A percentile compares a stretch with the other conserved stretches of the same genome.
Evolutionary conservation across 345 rosid genomes (phyloP).

Genomic region (Pugionium cornutum): DNA sequence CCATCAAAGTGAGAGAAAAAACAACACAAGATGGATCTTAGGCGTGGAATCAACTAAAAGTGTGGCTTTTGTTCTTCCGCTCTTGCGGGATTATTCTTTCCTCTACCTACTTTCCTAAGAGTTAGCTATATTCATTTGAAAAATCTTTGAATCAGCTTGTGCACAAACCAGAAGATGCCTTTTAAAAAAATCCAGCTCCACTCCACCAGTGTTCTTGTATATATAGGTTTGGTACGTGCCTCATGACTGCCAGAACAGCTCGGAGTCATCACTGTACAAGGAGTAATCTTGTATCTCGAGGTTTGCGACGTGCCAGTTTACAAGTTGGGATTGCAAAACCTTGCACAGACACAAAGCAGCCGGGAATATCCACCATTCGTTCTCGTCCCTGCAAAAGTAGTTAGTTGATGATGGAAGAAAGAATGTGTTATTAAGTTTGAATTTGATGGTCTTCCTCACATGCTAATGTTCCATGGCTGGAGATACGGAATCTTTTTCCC

Average conservation of each 20-base stretch:
- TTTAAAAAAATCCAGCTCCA: slow-evolving; percentile 27
- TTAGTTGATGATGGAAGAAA: slow-evolving; percentile 24
- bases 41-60: slow-evolving; percentile 25
- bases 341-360: slow-evolving; percentile 70
- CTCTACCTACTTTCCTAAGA: slow-evolving; percentile 29
- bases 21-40: slow-evolving; percentile 34
- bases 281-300: slow-evolving; percentile 91
- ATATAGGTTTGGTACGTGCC: slow-evolving; percentile 29
- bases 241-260: slow-evolving; percentile 73
- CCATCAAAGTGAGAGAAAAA: slow-evolving; percentile 35
- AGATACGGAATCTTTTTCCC: slow-evolving; percentile 62
- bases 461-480: slow-evolving; percentile 92
- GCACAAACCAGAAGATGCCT: slow-evolving; percentile 45
- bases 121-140: slow-evolving; percentile 46
- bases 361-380: slow-evolving; percentile 98
- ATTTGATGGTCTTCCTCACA: slow-evolving; percentile 53
- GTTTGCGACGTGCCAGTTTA: slow-evolving; percentile 81
- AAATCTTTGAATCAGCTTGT: slow-evolving; percentile 38
- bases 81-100: slow-evolving; percentile 40
- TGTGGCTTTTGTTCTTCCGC: slow-evolving; percentile 16
- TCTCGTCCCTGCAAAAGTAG: slow-evolving; percentile 70
- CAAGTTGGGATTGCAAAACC: slow-evolving; percentile 68
- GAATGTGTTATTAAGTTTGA: slow-evolving; percentile 16
- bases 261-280: slow-evolving; percentile 73
- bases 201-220: slow-evolving; percentile 30